Evolutionary conservation across 768 basidiomycete genomes (phyloP), one percentile per base, ranked within the genome.

Genomic region (Boletus sp.): DNA sequence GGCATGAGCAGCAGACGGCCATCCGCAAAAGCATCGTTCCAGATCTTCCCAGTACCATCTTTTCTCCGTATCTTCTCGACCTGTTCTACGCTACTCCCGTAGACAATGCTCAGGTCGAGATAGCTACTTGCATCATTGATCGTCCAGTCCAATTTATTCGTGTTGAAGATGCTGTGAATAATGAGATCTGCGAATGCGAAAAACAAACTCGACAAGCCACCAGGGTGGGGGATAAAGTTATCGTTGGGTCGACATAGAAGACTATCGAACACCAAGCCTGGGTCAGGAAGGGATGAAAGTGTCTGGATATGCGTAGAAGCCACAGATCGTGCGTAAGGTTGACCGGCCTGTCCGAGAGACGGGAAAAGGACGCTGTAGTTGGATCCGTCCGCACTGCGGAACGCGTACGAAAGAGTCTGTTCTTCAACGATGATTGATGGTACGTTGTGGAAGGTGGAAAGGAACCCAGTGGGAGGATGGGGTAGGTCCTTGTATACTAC

Each of bases 161-260:
- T 84, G 60, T 86, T 74, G 75, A 93, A 93, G 60, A 87, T 78
- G 53, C 75, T 78, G 70, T 92, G 90, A 62, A 89, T 90, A 56
- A 92, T 76, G 55, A 91, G 72, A 63, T 90, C 80, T 12, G 90
- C 90, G 64, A 92, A 90, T 0, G 89, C 86, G 62, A 91, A 92
- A 73, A 91, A 87, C 18, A 89, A 73, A 57, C 82, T 80, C 14
- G 85, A 89, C 45, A 92, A 80, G 18, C 90, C 90, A 4, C 80
- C 83, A 5, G 87, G 86, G 68, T 89, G 87, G 9, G 76, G 70
- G 18, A 65, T 64, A 59, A 82, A 85, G 52, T 77, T 66, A 28
- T 55, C 40, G 28, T 52, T 35, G 62, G 62, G 52, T 63, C 65
- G 65, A 68, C 79, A 69, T 40, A 93, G 75, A 14, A 93, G 82